Conservation (phyloP, 257 asterid genomes). For the Solanum sitiens region DNA sequence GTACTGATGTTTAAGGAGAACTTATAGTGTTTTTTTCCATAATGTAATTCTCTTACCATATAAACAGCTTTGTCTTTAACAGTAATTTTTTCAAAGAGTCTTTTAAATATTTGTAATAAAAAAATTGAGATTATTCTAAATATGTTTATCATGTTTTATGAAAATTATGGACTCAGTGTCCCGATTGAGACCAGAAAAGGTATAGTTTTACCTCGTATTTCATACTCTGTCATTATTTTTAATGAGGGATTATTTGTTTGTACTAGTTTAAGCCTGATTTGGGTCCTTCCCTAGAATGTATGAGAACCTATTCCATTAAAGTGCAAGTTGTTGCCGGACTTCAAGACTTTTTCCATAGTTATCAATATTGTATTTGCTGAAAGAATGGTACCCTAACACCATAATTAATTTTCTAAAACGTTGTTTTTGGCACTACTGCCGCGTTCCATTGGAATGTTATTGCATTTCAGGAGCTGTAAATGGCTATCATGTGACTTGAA, state of each 20-base stretch:
- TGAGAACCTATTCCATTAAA: background rate
- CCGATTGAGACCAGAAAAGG: background rate
- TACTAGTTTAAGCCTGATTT: background rate
- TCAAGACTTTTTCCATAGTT: background rate
- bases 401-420: background rate
- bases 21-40: background rate
- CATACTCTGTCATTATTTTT: background rate
- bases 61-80: background rate
- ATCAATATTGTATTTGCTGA: background rate
- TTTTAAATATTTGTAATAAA: background rate
- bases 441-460: background rate
- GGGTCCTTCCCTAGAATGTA: background rate
- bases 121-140: background rate
- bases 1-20: background rate
- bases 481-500: conserved; percentile 62
- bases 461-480: conserved; percentile 51
- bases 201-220: background rate
- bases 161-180: background rate
- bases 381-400: background rate
- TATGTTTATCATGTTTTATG: background rate
- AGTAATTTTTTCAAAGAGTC: background rate
- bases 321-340: background rate
- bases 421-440: background rate
- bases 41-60: background rate
- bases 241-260: background rate